phyloP scores from a whole-genome alignment of 306 rosid genomes.

The Medicago arabica region DNA sequence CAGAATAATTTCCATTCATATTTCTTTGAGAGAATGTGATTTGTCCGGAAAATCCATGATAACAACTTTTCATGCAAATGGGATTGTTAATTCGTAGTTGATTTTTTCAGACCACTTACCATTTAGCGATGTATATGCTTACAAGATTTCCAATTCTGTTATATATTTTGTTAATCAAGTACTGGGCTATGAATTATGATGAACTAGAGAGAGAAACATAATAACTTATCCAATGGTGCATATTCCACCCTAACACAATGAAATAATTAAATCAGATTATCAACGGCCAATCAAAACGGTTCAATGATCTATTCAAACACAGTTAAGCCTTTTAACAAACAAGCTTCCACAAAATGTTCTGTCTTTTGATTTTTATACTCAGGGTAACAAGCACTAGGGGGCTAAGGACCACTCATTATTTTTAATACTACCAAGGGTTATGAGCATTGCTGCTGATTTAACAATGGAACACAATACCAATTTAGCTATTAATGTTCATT shows the following conservation, averaged over 20 bases:
- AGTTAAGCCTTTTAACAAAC: conserved; percentile 3
- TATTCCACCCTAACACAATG: background rate
- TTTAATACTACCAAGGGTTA: background rate
- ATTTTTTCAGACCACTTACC: background rate
- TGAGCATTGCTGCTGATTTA: background rate
- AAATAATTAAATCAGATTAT: conserved; percentile 7
- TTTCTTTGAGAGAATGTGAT: background rate
- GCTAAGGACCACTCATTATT: background rate
- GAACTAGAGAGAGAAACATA: conserved; percentile 2
- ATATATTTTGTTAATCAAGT: conserved; percentile 5
- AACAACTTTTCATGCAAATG: background rate
- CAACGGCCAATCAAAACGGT: background rate
- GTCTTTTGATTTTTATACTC: background rate
- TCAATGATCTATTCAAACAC: conserved; percentile 13
- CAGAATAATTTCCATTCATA: background rate
- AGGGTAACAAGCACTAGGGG: conserved; percentile 20
- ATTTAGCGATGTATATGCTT: background rate
- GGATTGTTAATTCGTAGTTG: background rate
- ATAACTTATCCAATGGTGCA: conserved; percentile 1
- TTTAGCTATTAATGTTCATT: background rate
- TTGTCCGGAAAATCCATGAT: background rate
- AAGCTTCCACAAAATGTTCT: background rate
- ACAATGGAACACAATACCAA: background rate
- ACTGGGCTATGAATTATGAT: background rate
- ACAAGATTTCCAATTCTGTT: conserved; percentile 16